Conservation (phyloP, 345 rosid genomes). For the Moricandia arvensis region DNA sequence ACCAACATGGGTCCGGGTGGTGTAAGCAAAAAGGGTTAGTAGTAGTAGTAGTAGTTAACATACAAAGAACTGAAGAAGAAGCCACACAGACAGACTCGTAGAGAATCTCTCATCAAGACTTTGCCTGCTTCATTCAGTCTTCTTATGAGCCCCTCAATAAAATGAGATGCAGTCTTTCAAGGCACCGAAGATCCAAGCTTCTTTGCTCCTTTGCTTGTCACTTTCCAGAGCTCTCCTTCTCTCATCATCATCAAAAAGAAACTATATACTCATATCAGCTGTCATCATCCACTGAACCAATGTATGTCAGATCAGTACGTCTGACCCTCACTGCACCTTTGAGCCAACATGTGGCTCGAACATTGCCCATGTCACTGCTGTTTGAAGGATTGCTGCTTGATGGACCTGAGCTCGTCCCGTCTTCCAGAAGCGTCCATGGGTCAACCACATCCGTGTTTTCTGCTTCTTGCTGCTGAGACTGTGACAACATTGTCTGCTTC, state of each 20-base stretch:
- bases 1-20: conserved; percentile 36
- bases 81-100: conserved; percentile 26
- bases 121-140: conserved; percentile 16
- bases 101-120: conserved; percentile 23
- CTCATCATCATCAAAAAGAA: conserved; percentile 6
- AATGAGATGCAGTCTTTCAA: conserved; percentile 26
- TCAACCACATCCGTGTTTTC: conserved; percentile 63
- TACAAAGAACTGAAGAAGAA: conserved; percentile 33
- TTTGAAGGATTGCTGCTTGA: conserved; percentile 52
- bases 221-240: conserved; percentile 16
- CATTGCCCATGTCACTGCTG: conserved; percentile 69
- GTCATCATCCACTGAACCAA: conserved; percentile 91
- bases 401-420: conserved; percentile 72
- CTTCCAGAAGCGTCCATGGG: conserved; percentile 95
- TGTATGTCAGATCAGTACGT: conserved; percentile 75
- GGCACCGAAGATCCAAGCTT: conserved; percentile 34
- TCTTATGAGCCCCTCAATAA: conserved; percentile 16
- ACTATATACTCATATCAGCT: conserved; percentile 49
- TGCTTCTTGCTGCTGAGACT: conserved; percentile 53
- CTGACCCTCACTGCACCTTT: conserved; percentile 92
- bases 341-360: conserved; percentile 89
- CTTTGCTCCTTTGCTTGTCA: conserved; percentile 21
- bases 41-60: conserved; percentile 20
- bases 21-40: conserved; percentile 39
- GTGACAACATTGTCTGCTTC: conserved; percentile 43